Evolutionary conservation across 345 rosid genomes (phyloP), one percentile per base, ranked within the genome.

Genomic region (Nephelium lappaceum): DNA sequence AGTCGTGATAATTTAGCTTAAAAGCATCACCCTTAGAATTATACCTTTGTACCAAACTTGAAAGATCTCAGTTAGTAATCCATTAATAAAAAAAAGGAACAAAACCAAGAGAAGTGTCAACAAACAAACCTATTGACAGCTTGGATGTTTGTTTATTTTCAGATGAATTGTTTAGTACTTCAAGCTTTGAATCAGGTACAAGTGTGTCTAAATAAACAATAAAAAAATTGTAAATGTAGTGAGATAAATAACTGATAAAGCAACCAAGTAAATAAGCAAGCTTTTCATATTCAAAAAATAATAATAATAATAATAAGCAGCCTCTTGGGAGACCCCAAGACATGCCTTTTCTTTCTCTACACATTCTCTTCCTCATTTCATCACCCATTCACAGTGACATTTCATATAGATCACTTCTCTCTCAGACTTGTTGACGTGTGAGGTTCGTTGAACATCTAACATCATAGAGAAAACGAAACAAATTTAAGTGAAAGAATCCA

Each of bases 11-110:
- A 67, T 67, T 21, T 76, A 36, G 64, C 72, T 76, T 51, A 51
- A 57, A 76, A 67, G 71, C 66, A 65, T 58, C 62, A 65, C 47
- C n/a, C 11, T 43, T 36, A 45, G 45, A 49, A 65, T 62, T 75
- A 11, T 47, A 47, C 61, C 62, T 65, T 27, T 47, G 69, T 27
- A 11, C 63, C 39, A 42, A 74, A 43, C 15, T 14, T 65, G 11
- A 72, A 57, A 55, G 19, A 31, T 49, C 15, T 8, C 18, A 11
- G 5, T 51, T 16, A 4, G 5, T 61, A 25, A 10, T 27, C 63
- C 23, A 7, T 49, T 7, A n/a, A n/a, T 16, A 11, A 15, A 38
- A 27, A 71, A 4, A 43, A 23, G 45, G 24, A 19, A 7, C 3
- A 72, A 31, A 10, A 19, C 47, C 65, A 43, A 23, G 24, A 69